Conservation (phyloP, 805 yeast species). For the Metschnikowia dekortorum region DNA sequence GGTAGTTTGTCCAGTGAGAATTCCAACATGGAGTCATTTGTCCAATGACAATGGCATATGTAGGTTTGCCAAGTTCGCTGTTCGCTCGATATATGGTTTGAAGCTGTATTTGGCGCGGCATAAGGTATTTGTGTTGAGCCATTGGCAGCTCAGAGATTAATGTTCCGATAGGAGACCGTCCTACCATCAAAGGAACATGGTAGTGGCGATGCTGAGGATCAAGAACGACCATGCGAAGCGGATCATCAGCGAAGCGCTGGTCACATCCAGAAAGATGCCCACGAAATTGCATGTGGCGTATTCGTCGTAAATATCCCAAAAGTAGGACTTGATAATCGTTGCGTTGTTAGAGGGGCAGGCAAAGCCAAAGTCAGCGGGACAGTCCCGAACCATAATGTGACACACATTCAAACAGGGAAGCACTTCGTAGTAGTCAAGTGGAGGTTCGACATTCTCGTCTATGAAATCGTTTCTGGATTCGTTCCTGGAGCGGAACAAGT, state of each 20-base stretch:
- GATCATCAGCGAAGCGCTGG: conserved; percentile 6
- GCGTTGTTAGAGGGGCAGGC: conserved; percentile 55
- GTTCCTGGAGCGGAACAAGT: conserved; percentile 41
- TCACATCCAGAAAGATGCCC: conserved; percentile 16
- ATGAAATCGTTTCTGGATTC: conserved; percentile 60
- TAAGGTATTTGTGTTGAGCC: too few species aligned
- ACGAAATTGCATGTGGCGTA: conserved; percentile 37
- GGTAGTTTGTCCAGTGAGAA: too few species aligned
- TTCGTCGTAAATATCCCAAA: conserved; percentile 29
- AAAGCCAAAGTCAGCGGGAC: conserved; percentile 76
- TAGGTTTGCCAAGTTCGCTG: too few species aligned
- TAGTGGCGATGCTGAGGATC: not conserved
- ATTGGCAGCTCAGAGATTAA: not conserved
- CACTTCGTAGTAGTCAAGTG: conserved; percentile 68
- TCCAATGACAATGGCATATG: not conserved
- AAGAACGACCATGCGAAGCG: conserved; percentile 6
- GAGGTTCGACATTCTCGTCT: conserved; percentile 45
- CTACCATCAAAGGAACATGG: not conserved
- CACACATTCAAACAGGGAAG: conserved; percentile 85
- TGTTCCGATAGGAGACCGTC: not conserved
- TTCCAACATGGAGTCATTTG: not conserved
- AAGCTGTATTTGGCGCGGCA: too few species aligned
- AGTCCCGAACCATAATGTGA: conserved; percentile 70
- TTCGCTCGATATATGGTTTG: too few species aligned
- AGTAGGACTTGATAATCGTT: conserved; percentile 39